A percentile compares a stretch with the other conserved stretches of the same genome.
Conservation (phyloP, 805 yeast species). For the Naumovozyma baii region DNA sequence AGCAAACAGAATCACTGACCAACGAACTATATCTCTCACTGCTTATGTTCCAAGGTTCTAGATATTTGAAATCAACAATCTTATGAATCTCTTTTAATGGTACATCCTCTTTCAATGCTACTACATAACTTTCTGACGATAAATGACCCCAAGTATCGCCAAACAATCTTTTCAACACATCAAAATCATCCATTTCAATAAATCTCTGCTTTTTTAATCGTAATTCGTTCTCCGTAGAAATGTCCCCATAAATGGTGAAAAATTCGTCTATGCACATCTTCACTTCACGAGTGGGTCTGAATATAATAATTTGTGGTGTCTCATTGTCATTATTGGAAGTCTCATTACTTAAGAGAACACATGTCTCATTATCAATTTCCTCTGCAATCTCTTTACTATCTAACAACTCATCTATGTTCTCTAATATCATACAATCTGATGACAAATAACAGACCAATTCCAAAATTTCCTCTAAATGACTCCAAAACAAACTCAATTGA, state of each 20-base stretch:
- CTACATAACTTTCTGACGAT: constrained; percentile 15
- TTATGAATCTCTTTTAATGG: constrained; percentile 5
- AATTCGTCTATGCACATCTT: constrained; percentile 27
- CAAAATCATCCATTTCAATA: constrained; percentile 13
- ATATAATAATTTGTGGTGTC: constrained; percentile 16
- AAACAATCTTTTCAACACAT: constrained; percentile 22
- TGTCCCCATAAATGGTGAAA: constrained; percentile 25
- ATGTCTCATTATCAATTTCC: constrained; percentile 30
- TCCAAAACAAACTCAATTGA: constrained; percentile 14
- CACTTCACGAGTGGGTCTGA: constrained; percentile 25
- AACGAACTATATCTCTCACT: not conserved
- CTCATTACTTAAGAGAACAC: constrained; percentile 25
- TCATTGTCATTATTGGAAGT: constrained; percentile 2
- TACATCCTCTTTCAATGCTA: constrained; percentile 3
- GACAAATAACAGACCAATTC: constrained; percentile 27
- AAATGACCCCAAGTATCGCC: constrained; percentile 28
- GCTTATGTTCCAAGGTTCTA: constrained; percentile 21
- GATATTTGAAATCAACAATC: constrained; percentile 16
- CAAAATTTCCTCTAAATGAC: constrained; percentile 2
- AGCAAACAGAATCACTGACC: not conserved
- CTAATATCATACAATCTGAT: constrained; percentile 22
- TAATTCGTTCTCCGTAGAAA: constrained; percentile 8
- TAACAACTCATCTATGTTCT: constrained; percentile 26
- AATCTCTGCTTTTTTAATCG: constrained; percentile 9
- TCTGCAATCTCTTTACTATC: constrained; percentile 16